These are phyloP conservation scores for Murraya paniculata DNA, from an alignment of 345 rosid species.

Conservation along the genomic window DNA sequence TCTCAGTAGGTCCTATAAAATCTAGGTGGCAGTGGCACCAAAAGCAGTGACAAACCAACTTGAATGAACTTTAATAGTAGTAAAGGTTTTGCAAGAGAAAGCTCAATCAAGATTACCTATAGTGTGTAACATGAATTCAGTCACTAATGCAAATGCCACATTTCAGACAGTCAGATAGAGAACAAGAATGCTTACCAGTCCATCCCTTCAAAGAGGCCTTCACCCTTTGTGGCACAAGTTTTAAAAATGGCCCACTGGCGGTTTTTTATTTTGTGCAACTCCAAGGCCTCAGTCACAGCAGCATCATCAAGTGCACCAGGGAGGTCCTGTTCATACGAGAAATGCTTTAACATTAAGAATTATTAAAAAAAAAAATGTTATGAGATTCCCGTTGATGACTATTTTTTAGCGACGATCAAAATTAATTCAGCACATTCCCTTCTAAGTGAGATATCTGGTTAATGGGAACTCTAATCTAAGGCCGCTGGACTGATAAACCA, in stretches of 20 bases:
- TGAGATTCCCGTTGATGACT: not conserved
- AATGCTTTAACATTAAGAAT: not conserved
- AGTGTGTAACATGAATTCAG: not conserved
- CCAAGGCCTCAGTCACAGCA: slow-evolving; percentile 56
- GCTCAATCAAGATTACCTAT: not conserved
- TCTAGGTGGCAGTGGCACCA: not conserved
- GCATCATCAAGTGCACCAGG: slow-evolving; percentile 68
- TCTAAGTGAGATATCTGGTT: not conserved
- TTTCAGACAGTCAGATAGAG: not conserved
- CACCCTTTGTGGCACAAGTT: slow-evolving; percentile 64
- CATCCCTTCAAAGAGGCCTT: slow-evolving; percentile 63
- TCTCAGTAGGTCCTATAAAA: not conserved
- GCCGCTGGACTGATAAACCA: not conserved
- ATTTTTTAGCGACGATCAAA: not conserved
- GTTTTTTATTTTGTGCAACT: slow-evolving; percentile 60
- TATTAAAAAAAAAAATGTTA: not conserved
- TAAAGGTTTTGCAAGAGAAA: not conserved
- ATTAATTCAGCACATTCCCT: not conserved
- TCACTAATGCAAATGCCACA: not conserved
- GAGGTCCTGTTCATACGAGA: slow-evolving; percentile 37
- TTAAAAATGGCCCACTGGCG: slow-evolving; percentile 66
- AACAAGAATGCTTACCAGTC: slow-evolving; percentile 41
- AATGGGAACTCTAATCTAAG: not conserved
- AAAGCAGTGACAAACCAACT: not conserved
- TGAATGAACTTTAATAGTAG: not conserved